phyloP scores from a whole-genome alignment of 148 eudicot species.

The Nepenthes mirabilis region DNA sequence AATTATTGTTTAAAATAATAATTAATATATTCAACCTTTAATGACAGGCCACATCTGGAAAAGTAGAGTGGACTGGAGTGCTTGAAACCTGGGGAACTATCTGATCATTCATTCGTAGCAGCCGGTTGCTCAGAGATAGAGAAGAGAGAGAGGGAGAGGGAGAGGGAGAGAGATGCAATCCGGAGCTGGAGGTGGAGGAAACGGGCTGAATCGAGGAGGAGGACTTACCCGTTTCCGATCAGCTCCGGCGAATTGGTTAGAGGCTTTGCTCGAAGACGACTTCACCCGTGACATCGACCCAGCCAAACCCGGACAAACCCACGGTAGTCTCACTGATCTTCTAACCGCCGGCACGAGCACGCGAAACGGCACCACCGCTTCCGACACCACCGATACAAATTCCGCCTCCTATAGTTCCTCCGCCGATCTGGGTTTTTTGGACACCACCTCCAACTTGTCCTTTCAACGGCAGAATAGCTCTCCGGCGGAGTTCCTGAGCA shows the following conservation, averaged over 20 bases:
- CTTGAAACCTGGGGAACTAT: too few relatives aligned
- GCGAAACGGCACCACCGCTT: constrained; percentile 1
- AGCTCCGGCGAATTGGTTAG: constrained; percentile 93
- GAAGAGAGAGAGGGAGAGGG: too few relatives aligned
- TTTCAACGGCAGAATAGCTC: constrained; percentile 75
- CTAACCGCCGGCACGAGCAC: constrained; percentile 16
- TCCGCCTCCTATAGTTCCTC: constrained; percentile 4
- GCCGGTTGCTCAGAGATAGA: too few relatives aligned
- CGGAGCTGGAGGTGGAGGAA: constrained; percentile 18
- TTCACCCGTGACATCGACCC: constrained; percentile 18
- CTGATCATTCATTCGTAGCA: too few relatives aligned
- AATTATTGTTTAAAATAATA: too few relatives aligned
- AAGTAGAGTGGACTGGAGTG: too few relatives aligned
- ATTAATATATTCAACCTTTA: too few relatives aligned
- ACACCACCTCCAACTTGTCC: constrained; percentile 6
- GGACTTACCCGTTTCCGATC: constrained; percentile 84
- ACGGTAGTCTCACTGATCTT: constrained; percentile 26
- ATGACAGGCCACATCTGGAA: too few relatives aligned
- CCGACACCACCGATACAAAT: neutral
- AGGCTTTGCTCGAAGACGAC: constrained; percentile 66
- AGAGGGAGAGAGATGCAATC: constrained; percentile 4
- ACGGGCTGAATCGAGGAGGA: constrained; percentile 13
- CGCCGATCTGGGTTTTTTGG: constrained; percentile 31
- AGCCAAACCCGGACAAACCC: constrained; percentile 15
- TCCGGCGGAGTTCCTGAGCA: constrained; percentile 67